Conservation (phyloP, 2,329 filamentous ascomycete species). For the Endocalyx cinctus region DNA sequence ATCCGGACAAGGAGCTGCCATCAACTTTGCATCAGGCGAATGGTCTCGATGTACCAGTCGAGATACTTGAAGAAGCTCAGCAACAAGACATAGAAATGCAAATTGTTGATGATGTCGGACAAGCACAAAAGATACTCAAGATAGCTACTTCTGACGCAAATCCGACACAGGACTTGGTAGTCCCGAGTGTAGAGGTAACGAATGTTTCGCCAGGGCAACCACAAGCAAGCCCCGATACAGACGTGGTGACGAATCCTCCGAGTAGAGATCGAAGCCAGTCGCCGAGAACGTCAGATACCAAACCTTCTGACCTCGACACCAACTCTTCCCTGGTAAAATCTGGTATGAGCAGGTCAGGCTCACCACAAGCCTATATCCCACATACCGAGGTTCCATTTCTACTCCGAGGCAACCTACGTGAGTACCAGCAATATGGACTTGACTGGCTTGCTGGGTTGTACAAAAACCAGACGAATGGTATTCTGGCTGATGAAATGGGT, state of each 20-base stretch:
- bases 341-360: conserved; percentile 29
- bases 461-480: conserved; percentile 88
- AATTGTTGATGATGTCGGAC: conserved; percentile 15
- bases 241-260: conserved; percentile 36
- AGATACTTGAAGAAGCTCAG: conserved; percentile 13
- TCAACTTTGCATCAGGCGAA: conserved; percentile 12
- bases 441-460: conserved; percentile 96
- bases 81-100: conserved; percentile 19
- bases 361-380: conserved; percentile 32
- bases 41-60: conserved; percentile 11
- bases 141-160: too few relatives aligned
- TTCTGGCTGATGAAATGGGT: conserved; percentile 97
- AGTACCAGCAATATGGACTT: conserved; percentile 95
- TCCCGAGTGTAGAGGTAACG: conserved; percentile 22
- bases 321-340: conserved; percentile 33
- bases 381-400: conserved; percentile 77
- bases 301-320: conserved; percentile 45
- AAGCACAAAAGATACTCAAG: conserved; percentile 3
- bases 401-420: conserved; percentile 80
- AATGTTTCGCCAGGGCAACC: conserved; percentile 21
- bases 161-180: too few relatives aligned
- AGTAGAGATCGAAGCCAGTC: conserved; percentile 44
- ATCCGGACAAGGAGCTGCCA: conserved; percentile 5
- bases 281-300: conserved; percentile 46
- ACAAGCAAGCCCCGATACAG: conserved; percentile 37